phyloP scores from a whole-genome alignment of 352 stramenopile species.

The Phytophthora constricta region DNA sequence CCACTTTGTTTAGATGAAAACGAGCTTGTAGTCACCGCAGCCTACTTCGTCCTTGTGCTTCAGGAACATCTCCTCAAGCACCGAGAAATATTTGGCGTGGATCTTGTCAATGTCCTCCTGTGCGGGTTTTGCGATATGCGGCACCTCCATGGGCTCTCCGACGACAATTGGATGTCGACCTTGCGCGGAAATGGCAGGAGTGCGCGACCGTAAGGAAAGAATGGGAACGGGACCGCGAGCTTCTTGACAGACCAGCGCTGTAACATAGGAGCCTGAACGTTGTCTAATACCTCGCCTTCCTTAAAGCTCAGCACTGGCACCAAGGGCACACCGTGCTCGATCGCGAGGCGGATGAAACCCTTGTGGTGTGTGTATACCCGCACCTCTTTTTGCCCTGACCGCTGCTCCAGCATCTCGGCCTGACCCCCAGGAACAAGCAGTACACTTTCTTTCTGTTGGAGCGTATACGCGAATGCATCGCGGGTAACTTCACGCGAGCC shows the following conservation, averaged over 20 bases:
- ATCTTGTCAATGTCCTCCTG: constrained; percentile 56
- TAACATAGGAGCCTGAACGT: constrained; percentile 58
- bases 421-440: constrained; percentile 76
- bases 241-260: constrained; percentile 75
- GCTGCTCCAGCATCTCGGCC: constrained; percentile 80
- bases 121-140: constrained; percentile 44
- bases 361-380: constrained; percentile 73
- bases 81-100: constrained; percentile 55
- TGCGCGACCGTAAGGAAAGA: constrained; percentile 64
- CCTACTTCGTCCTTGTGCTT: constrained; percentile 71
- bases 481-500: constrained; percentile 70
- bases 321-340: constrained; percentile 66
- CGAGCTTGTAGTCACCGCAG: constrained; percentile 63
- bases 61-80: constrained; percentile 55
- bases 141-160: constrained; percentile 53
- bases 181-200: constrained; percentile 67
- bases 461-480: constrained; percentile 51
- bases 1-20: constrained; percentile 39
- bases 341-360: constrained; percentile 75
- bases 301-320: constrained; percentile 79
- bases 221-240: constrained; percentile 71
- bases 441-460: constrained; percentile 60
- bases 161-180: constrained; percentile 57
- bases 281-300: constrained; percentile 76
- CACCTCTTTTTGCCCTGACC: constrained; percentile 51